These are phyloP conservation scores for Candida adriatica DNA, from an alignment of 805 yeast genomes.

Conservation along the genomic window DNA sequence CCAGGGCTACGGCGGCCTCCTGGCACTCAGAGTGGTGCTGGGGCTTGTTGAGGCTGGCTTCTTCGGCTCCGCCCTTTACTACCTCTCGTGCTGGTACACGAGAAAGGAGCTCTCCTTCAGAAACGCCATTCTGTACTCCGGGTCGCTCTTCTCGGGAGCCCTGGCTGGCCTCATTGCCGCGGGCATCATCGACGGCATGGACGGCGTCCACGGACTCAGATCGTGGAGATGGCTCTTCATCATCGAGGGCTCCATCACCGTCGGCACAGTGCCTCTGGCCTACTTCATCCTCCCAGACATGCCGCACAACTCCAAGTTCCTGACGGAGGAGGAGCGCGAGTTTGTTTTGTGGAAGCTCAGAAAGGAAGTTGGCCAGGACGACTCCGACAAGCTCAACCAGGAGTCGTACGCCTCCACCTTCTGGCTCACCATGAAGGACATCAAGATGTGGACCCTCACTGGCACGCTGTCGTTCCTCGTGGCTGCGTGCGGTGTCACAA, in stretches of 20 bases:
- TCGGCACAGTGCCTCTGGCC: constrained; percentile 38
- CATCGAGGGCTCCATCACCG: constrained; percentile 52
- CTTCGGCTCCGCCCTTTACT: constrained; percentile 43
- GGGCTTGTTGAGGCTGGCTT: constrained; percentile 43
- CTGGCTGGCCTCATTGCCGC: constrained; percentile 50
- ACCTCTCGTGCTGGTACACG: constrained; percentile 48
- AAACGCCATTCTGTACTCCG: constrained; percentile 46
- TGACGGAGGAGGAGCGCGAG: constrained; percentile 39
- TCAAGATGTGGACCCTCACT: constrained; percentile 40
- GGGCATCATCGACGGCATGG: constrained; percentile 36
- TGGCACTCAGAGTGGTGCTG: constrained; percentile 30
- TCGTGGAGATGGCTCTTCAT: constrained; percentile 68
- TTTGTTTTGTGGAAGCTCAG: constrained; percentile 22
- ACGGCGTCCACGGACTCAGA: constrained; percentile 31
- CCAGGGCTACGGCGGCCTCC: constrained; percentile 23
- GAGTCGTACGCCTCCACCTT: constrained; percentile 31
- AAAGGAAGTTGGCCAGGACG: constrained; percentile 24
- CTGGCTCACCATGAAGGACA: constrained; percentile 31
- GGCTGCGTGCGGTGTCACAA: constrained; percentile 55
- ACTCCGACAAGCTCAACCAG: constrained; percentile 19
- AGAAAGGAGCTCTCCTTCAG: constrained; percentile 39
- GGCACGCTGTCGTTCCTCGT: constrained; percentile 38
- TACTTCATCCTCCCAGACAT: constrained; percentile 44
- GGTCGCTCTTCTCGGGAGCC: constrained; percentile 48
- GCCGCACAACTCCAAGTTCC: constrained; percentile 43